phyloP scores from a whole-genome alignment of 768 basidiomycete species.

The Suillus plorans region DNA sequence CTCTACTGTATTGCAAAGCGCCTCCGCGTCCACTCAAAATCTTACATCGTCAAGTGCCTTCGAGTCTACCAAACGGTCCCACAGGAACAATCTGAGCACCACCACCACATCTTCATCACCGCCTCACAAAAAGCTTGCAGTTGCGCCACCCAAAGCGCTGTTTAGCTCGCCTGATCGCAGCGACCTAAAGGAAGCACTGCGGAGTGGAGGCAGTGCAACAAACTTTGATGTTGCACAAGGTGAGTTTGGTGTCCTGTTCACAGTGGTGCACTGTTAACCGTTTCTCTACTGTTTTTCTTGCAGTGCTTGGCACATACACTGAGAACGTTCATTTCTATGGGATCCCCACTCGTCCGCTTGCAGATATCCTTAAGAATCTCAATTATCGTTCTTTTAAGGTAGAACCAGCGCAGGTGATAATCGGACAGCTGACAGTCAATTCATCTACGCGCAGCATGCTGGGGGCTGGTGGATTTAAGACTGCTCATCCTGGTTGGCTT shows the following conservation, averaged over 20 bases:
- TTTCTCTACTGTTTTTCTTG: neutral
- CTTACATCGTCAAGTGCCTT: neutral
- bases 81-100: neutral
- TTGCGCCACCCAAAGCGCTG: neutral
- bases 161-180: neutral
- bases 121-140: neutral
- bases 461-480: slow-evolving; percentile 2
- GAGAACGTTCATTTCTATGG: neutral
- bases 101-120: neutral
- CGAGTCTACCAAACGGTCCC: neutral
- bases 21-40: no score
- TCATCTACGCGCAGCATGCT: neutral
- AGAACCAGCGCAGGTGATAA: neutral
- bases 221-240: slow-evolving; percentile 1
- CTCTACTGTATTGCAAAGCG: no score
- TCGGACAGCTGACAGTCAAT: neutral
- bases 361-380: neutral
- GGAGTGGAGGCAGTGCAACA: neutral
- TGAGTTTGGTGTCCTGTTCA: neutral
- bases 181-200: slow-evolving; percentile 1
- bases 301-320: neutral
- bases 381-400: neutral
- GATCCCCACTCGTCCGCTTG: neutral
- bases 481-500: neutral
- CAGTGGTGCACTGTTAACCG: neutral